These are phyloP conservation scores for Aciculoconidium aculeatum DNA, from an alignment of 805 yeast species.

Conservation along the genomic window DNA sequence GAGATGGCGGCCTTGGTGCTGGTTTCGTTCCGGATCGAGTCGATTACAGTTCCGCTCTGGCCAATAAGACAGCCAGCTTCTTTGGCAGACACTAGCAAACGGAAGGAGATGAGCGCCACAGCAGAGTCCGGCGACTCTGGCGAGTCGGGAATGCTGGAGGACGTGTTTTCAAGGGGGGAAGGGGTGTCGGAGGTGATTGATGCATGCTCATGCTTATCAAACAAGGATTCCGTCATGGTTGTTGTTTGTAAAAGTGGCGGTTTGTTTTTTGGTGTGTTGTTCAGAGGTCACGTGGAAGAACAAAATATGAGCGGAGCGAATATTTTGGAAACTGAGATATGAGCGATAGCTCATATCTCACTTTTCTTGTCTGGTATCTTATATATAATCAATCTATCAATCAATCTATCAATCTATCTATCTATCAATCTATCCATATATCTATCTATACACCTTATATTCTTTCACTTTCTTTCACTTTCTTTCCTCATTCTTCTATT, in stretches of 20 bases:
- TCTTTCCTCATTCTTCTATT: too few species aligned
- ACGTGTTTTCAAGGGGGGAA: slow-evolving; percentile 1
- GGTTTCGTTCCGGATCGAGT: slow-evolving; percentile 67
- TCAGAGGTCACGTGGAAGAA: too few species aligned
- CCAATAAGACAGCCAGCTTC: slow-evolving; percentile 93
- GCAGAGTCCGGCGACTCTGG: background rate
- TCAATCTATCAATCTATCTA: too few species aligned
- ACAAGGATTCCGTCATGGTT: slow-evolving; percentile 27
- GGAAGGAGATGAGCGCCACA: slow-evolving; percentile 30
- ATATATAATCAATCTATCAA: too few species aligned
- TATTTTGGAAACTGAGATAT: too few species aligned
- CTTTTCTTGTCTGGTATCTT: too few species aligned
- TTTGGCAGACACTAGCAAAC: slow-evolving; percentile 71
- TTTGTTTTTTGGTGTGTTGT: background rate
- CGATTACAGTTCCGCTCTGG: slow-evolving; percentile 73
- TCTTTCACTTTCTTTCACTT: too few species aligned
- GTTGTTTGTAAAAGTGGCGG: slow-evolving; percentile 1
- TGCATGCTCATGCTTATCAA: slow-evolving; percentile 16
- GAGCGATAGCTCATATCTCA: too few species aligned
- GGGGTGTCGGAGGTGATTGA: background rate
- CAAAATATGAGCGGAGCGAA: too few species aligned
- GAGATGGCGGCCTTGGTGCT: slow-evolving; percentile 84
- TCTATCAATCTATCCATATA: too few species aligned
- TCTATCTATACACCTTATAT: too few species aligned
- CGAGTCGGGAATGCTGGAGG: slow-evolving; percentile 1